Evolutionary conservation across 1,284 basidiomycete genomes (phyloP).

Genomic region (Malassezia obtusa): DNA sequence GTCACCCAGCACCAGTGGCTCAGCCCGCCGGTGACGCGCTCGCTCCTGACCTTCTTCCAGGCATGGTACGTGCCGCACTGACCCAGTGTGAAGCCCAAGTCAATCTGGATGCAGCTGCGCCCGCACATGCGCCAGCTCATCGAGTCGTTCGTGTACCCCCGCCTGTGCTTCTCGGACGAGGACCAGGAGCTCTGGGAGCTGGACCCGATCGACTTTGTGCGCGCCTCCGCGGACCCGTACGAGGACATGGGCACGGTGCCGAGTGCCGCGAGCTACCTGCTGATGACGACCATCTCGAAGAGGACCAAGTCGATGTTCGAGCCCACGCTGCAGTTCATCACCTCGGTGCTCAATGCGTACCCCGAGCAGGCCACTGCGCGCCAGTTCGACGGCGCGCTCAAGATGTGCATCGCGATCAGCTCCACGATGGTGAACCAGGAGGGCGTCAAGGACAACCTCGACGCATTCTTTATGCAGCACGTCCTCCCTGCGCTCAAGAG

Average conservation of each 20-base stretch:
- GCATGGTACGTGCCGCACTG: conserved; percentile 21
- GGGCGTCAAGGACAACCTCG: conserved; percentile 30
- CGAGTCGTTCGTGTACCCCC: conserved; percentile 41
- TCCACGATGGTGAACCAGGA: conserved; percentile 37
- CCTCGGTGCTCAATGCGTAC: conserved; percentile 36
- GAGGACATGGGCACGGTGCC: conserved; percentile 34
- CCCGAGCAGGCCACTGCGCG: conserved; percentile 25
- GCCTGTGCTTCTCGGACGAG: conserved; percentile 36
- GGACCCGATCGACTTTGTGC: conserved; percentile 42
- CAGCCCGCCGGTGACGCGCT: conserved; percentile 33
- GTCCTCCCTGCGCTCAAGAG: conserved; percentile 39
- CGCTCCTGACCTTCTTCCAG: conserved; percentile 39
- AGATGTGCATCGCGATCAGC: conserved; percentile 34
- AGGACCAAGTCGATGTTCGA: conserved; percentile 39
- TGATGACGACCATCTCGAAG: conserved; percentile 26
- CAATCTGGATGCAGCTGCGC: conserved; percentile 42
- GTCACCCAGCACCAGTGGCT: conserved; percentile 29
- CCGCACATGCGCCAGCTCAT: conserved; percentile 36
- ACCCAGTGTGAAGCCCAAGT: conserved; percentile 36
- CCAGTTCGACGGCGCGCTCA: conserved; percentile 44
- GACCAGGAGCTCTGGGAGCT: conserved; percentile 45
- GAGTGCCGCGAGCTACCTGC: conserved; percentile 29
- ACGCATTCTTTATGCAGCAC: conserved; percentile 40
- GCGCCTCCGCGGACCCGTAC: conserved; percentile 35
- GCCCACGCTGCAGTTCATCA: conserved; percentile 42